A percentile compares a stretch with the other conserved stretches of the same genome.
These are phyloP conservation scores for Neurospora sublineolata DNA, from an alignment of 495 filamentous ascomycete genomes.

Conservation along the genomic window DNA sequence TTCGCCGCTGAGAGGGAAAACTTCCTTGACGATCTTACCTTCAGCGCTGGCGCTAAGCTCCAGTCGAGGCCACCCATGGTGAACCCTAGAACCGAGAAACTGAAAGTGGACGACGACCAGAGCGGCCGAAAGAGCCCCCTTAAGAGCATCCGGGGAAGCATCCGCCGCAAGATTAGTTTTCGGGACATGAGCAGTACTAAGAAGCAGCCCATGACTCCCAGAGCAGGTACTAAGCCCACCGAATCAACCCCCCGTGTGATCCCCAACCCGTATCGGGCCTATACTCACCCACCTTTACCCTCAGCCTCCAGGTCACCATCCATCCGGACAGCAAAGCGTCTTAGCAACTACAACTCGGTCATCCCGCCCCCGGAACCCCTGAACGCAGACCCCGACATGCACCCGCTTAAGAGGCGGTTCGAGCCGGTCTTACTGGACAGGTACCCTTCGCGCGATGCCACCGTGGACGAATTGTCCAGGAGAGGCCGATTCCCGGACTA, in stretches of 20 bases:
- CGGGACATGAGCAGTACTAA: constrained; percentile 92
- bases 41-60: constrained; percentile 73
- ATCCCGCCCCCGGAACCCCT: constrained; percentile 89
- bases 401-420: constrained; percentile 85
- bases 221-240: constrained; percentile 51
- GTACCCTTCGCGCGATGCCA: constrained; percentile 74
- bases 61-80: constrained; percentile 58
- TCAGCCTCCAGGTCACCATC: constrained; percentile 48
- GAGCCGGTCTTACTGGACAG: constrained; percentile 89
- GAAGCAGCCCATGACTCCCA: constrained; percentile 62
- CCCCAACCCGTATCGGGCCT: constrained; percentile 2
- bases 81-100: constrained; percentile 66
- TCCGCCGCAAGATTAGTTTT: constrained; percentile 77
- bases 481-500: constrained; percentile 91
- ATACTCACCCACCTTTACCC: constrained; percentile 11
- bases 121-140: constrained; percentile 36
- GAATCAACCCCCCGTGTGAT: constrained; percentile 10
- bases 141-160: constrained; percentile 55
- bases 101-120: constrained; percentile 63
- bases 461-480: constrained; percentile 63
- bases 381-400: constrained; percentile 82
- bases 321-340: constrained; percentile 71
- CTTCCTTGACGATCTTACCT: constrained; percentile 84
- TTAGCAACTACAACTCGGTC: constrained; percentile 97
- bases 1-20: constrained; percentile 90